Percentiles rank a stretch among this genome's conserved stretches.
phyloP scores from a whole-genome alignment of 164 flowering plant species.

The Pachysandra terminalis region DNA sequence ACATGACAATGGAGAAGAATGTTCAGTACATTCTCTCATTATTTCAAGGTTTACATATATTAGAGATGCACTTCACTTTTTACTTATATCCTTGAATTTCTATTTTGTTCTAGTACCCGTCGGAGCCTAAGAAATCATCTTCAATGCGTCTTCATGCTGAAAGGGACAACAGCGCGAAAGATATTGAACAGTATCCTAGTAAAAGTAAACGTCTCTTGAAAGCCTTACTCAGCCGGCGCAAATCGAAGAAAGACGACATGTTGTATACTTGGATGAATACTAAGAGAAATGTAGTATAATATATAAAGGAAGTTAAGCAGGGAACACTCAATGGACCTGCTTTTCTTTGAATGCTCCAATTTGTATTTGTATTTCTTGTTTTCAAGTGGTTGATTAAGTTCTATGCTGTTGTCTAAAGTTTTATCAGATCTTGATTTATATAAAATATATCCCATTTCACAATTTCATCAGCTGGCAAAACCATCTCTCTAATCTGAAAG shows the following conservation, averaged over 20 bases:
- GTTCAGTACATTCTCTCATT: neutral
- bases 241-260: conserved; percentile 65
- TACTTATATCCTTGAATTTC: neutral
- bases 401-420: no score
- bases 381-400: no score
- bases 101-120: conserved; percentile 39
- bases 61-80: neutral
- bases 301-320: neutral
- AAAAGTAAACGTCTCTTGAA: conserved; percentile 73
- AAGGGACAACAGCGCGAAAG: conserved; percentile 38
- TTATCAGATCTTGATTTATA: no score
- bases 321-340: neutral
- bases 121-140: conserved; percentile 64
- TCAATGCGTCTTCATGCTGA: conserved; percentile 56
- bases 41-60: no score
- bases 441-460: no score
- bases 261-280: conserved; percentile 73
- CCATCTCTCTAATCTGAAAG: no score
- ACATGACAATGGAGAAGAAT: neutral
- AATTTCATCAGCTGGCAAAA: no score
- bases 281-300: conserved; percentile 16
- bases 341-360: neutral
- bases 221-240: conserved; percentile 70
- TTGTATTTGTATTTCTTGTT: no score
- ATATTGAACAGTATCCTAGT: conserved; percentile 50